phyloP scores from a whole-genome alignment of 495 filamentous ascomycete species.

The Letharia lupina region DNA sequence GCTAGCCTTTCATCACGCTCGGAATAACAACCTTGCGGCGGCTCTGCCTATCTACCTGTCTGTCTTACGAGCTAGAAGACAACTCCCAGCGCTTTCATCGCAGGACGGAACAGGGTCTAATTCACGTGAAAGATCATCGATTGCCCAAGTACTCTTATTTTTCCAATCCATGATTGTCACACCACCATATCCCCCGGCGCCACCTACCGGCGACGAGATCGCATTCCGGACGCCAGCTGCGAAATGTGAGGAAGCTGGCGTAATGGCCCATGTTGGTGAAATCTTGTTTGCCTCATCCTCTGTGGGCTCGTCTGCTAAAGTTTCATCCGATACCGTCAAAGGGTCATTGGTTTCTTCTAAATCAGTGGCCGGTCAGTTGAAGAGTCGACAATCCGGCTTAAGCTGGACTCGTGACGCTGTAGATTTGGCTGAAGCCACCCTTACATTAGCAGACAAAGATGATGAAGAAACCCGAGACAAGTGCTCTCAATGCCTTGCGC shows the following conservation, averaged over 20 bases:
- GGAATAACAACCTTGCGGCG: slow-evolving; percentile 47
- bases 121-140: neutral
- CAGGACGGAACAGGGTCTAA: neutral
- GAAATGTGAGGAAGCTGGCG: slow-evolving; percentile 71
- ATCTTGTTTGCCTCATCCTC: slow-evolving; percentile 67
- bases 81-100: slow-evolving; percentile 31
- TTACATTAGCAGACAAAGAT: slow-evolving; percentile 27
- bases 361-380: slow-evolving; percentile 14
- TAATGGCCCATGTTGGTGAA: slow-evolving; percentile 89
- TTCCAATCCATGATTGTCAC: slow-evolving; percentile 39
- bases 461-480: slow-evolving; percentile 39
- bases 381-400: slow-evolving; percentile 54
- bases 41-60: slow-evolving; percentile 85
- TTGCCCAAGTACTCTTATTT: slow-evolving; percentile 25
- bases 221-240: slow-evolving; percentile 51
- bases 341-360: slow-evolving; percentile 16
- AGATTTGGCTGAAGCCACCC: slow-evolving; percentile 48
- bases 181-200: slow-evolving; percentile 55
- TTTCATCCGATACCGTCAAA: neutral
- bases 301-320: slow-evolving; percentile 6
- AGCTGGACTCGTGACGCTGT: slow-evolving; percentile 81
- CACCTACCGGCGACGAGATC: slow-evolving; percentile 55
- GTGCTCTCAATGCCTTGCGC: slow-evolving; percentile 64
- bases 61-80: slow-evolving; percentile 63
- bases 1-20: slow-evolving; percentile 67